Conservation (phyloP, 495 filamentous ascomycete species). For the Halenospora varia region DNA sequence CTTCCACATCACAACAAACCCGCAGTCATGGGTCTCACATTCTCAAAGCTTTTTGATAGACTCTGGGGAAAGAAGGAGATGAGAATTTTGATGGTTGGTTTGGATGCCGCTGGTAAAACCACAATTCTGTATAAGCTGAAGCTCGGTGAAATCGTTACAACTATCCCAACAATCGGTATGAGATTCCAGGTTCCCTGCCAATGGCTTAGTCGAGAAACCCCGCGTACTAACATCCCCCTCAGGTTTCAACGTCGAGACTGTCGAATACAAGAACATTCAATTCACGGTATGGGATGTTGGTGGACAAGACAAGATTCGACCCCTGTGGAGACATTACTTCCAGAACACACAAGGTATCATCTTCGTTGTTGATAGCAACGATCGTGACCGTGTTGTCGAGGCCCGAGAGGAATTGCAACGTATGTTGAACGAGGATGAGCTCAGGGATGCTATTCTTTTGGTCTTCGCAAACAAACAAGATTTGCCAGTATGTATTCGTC, state of each 20-base stretch:
- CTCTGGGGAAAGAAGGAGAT: slow-evolving; percentile 99
- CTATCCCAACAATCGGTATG: slow-evolving; percentile 99
- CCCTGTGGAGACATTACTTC: slow-evolving; percentile 99
- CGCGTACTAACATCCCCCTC: slow-evolving; percentile 10
- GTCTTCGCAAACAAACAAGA: slow-evolving; percentile 99
- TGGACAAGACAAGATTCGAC: slow-evolving; percentile 99
- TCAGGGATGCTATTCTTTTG: slow-evolving; percentile 92
- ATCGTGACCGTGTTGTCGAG: slow-evolving; percentile 98
- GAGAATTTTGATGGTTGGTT: slow-evolving; percentile 99
- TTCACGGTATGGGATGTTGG: slow-evolving; percentile 99
- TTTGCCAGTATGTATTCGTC: slow-evolving; percentile 72
- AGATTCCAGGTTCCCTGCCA: slow-evolving; percentile 22
- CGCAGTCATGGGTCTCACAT: slow-evolving; percentile 87
- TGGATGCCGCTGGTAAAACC: slow-evolving; percentile 99
- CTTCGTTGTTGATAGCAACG: slow-evolving; percentile 99
- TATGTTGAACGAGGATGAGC: slow-evolving; percentile 99
- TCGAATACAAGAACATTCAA: slow-evolving; percentile 99
- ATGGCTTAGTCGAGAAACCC: no score
- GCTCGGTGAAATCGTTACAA: slow-evolving; percentile 99
- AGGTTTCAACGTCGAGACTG: slow-evolving; percentile 99
- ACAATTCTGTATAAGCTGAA: slow-evolving; percentile 99
- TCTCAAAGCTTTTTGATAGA: slow-evolving; percentile 90
- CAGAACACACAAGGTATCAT: slow-evolving; percentile 99
- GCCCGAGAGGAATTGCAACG: slow-evolving; percentile 98
- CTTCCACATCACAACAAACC: slow-evolving; percentile 25